A percentile compares a stretch with the other conserved stretches of the same genome.
phyloP scores from a whole-genome alignment of 169 alveolate genomes.

The Theileria annulata region DNA sequence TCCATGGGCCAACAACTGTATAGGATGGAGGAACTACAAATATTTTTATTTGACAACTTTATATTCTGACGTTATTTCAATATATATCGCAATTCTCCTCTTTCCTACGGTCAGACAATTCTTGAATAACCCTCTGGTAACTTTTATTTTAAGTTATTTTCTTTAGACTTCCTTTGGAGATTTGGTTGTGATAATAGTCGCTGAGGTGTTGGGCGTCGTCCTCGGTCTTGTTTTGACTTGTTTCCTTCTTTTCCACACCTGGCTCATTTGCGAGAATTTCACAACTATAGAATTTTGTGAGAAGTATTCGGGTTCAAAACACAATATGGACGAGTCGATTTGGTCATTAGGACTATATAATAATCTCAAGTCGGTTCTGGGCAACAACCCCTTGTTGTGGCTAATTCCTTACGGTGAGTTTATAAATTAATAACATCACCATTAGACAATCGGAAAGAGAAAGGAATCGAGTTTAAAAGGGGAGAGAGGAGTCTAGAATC shows the following conservation, averaged over 20 bases:
- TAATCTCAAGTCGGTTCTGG: conserved; percentile 63
- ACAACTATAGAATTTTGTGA: conserved; percentile 88
- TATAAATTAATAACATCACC: background rate
- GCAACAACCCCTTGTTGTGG: conserved; percentile 72
- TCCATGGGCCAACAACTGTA: conserved; percentile 88
- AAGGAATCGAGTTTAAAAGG: conserved; percentile 58
- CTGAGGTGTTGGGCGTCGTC: conserved; percentile 78
- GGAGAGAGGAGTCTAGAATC: conserved; percentile 3
- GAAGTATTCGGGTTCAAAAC: conserved; percentile 67
- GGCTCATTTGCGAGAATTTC: conserved; percentile 72
- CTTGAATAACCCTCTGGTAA: conserved; percentile 16
- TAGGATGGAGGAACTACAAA: conserved; percentile 87
- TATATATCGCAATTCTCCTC: conserved; percentile 71
- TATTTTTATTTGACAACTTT: conserved; percentile 79
- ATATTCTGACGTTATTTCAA: conserved; percentile 73
- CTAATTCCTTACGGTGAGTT: conserved; percentile 43
- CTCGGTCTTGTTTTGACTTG: conserved; percentile 69
- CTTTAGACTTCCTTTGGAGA: conserved; percentile 76
- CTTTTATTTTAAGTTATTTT: background rate
- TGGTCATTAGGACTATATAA: conserved; percentile 69
- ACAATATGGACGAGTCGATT: conserved; percentile 39
- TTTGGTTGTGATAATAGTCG: conserved; percentile 74
- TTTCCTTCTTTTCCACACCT: conserved; percentile 79
- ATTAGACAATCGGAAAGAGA: conserved; percentile 65
- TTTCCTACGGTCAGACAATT: conserved; percentile 63